phyloP scores from a whole-genome alignment of 2,329 filamentous ascomycete species.

The Botrytis fabae region DNA sequence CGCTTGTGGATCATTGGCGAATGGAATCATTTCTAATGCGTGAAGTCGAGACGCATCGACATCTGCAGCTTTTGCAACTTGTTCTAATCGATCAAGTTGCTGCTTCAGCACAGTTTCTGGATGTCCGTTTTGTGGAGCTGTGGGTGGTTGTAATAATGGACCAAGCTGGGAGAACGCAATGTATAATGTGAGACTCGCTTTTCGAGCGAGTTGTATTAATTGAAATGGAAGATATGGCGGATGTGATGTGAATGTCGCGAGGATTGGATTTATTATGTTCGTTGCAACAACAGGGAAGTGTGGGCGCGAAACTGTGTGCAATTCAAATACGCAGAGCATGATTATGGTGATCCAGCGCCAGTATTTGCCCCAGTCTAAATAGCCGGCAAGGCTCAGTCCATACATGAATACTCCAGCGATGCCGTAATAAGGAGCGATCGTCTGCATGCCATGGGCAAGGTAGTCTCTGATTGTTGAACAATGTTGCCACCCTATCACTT shows the following conservation, averaged over 20 bases:
- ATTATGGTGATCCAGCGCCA: slow-evolving; percentile 63
- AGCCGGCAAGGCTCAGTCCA: slow-evolving; percentile 62
- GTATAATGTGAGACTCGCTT: slow-evolving; percentile 74
- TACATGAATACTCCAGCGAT: slow-evolving; percentile 59
- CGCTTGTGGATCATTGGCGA: slow-evolving; percentile 68
- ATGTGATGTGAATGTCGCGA: slow-evolving; percentile 45
- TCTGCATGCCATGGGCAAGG: slow-evolving; percentile 64
- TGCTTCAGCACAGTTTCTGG: slow-evolving; percentile 55
- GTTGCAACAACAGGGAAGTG: slow-evolving; percentile 50
- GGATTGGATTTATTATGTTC: slow-evolving; percentile 48
- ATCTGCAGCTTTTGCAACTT: slow-evolving; percentile 59
- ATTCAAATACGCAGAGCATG: slow-evolving; percentile 56
- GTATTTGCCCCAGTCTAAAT: slow-evolving; percentile 66
- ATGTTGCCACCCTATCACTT: slow-evolving; percentile 64
- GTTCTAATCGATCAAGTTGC: slow-evolving; percentile 67
- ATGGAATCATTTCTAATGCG: slow-evolving; percentile 78
- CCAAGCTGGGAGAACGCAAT: slow-evolving; percentile 82
- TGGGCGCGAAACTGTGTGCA: slow-evolving; percentile 57
- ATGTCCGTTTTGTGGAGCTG: slow-evolving; percentile 42
- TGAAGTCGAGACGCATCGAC: slow-evolving; percentile 69
- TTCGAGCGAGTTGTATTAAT: slow-evolving; percentile 71
- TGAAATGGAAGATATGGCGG: slow-evolving; percentile 82
- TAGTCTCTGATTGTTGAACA: slow-evolving; percentile 72
- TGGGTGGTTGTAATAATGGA: slow-evolving; percentile 55
- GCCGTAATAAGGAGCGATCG: slow-evolving; percentile 61